Percentiles rank a stretch among this genome's conserved stretches.
Evolutionary conservation across 495 filamentous ascomycete species (phyloP).

Genomic region (Bathelium albidoporum): DNA sequence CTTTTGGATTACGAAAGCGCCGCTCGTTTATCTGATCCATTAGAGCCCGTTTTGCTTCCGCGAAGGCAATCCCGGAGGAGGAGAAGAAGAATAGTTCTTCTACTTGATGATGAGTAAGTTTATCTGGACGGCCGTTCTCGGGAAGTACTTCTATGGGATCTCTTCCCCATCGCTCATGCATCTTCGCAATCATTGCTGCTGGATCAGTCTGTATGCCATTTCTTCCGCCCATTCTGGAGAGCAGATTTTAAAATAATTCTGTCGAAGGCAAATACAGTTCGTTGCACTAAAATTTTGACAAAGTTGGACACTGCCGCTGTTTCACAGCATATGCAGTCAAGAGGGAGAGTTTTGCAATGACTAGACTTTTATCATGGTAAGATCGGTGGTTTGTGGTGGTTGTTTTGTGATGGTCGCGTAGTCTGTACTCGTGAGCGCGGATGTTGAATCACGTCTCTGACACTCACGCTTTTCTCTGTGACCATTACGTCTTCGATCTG

Average conservation of each 20-base stretch:
- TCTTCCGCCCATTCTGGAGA: neutral
- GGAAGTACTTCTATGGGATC: neutral
- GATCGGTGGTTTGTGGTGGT: no score
- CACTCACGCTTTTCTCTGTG: no score
- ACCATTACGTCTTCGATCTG: no score
- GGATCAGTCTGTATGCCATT: neutral
- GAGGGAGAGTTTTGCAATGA: no score
- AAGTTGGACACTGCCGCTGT: neutral
- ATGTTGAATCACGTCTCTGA: no score
- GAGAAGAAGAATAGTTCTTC: neutral
- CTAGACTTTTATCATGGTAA: no score
- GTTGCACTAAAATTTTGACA: neutral
- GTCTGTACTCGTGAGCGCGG: no score
- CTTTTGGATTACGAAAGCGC: neutral
- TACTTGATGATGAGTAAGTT: neutral
- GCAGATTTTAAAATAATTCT: neutral
- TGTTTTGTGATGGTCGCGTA: no score
- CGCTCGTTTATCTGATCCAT: neutral
- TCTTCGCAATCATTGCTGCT: neutral
- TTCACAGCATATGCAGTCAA: neutral
- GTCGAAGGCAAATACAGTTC: neutral
- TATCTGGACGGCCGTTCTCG: neutral
- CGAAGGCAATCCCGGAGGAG: neutral
- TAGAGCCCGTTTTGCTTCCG: neutral
- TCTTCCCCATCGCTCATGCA: neutral